Conservation (phyloP, 2,329 filamentous ascomycete genomes). For the Verticillium alfalfae region DNA sequence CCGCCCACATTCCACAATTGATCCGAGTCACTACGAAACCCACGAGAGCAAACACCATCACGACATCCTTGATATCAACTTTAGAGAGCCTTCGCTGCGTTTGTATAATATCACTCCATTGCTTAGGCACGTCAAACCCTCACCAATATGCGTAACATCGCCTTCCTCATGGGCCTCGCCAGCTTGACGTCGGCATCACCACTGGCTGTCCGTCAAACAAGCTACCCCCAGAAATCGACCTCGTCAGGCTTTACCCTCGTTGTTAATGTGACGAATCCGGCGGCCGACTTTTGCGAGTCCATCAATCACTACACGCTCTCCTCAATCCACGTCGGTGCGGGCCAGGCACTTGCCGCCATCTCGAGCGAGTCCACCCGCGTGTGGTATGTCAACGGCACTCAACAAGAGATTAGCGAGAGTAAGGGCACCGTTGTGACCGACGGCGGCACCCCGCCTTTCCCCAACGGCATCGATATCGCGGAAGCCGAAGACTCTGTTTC, state of each 20-base stretch:
- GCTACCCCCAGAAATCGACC: slow-evolving; percentile 2
- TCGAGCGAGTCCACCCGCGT: slow-evolving; percentile 18
- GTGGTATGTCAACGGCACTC: slow-evolving; percentile 47
- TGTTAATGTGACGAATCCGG: slow-evolving; percentile 36
- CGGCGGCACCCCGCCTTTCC: slow-evolving; percentile 29
- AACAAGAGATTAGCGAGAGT: slow-evolving; percentile 21
- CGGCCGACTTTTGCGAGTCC: slow-evolving; percentile 30
- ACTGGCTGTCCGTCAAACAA: neutral
- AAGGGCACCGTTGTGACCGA: slow-evolving; percentile 32
- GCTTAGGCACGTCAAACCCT: neutral
- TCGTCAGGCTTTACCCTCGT: slow-evolving; percentile 33
- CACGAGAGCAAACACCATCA: neutral
- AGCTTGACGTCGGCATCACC: slow-evolving; percentile 13
- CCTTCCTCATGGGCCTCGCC: slow-evolving; percentile 1
- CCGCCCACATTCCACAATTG: neutral
- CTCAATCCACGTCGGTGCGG: slow-evolving; percentile 37
- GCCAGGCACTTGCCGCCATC: slow-evolving; percentile 30
- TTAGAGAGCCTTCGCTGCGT: neutral
- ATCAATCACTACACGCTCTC: slow-evolving; percentile 33
- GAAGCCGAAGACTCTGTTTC: slow-evolving; percentile 23
- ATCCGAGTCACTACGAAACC: neutral
- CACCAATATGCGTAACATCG: neutral
- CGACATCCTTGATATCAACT: neutral
- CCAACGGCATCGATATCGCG: slow-evolving; percentile 26
- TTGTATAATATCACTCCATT: neutral